Conservation (phyloP, 2,329 filamentous ascomycete species). For the Dichotomopilus funicola region DNA sequence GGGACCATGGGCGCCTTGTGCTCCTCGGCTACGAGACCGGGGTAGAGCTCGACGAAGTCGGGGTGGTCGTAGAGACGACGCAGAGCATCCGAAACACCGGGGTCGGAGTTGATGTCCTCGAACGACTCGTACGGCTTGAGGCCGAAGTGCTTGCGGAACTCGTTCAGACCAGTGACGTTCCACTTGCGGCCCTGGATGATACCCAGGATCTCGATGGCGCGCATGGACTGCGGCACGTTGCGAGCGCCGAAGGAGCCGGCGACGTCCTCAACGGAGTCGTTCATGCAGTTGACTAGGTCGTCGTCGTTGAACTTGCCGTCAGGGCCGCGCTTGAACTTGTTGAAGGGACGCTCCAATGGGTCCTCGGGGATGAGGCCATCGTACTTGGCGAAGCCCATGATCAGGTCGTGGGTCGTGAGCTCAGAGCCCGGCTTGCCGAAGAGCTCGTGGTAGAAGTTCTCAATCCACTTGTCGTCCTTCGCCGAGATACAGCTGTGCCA, state of each 20-base stretch:
- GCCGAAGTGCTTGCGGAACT: conserved; percentile 77
- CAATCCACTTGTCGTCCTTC: conserved; percentile 74
- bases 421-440: conserved; percentile 54
- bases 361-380: conserved; percentile 57
- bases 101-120: conserved; percentile 77
- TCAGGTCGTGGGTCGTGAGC: conserved; percentile 54
- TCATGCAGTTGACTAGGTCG: conserved; percentile 65
- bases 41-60: conserved; percentile 74
- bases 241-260: conserved; percentile 67
- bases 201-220: conserved; percentile 70
- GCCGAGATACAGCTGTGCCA: conserved; percentile 77
- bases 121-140: conserved; percentile 70
- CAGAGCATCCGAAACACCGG: conserved; percentile 59
- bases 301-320: conserved; percentile 70
- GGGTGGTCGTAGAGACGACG: conserved; percentile 68
- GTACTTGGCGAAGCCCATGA: conserved; percentile 56
- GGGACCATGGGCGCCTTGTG: conserved; percentile 67
- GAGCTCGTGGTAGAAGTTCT: conserved; percentile 58
- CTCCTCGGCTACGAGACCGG: conserved; percentile 69
- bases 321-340: conserved; percentile 53
- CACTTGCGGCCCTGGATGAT: conserved; percentile 72
- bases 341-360: conserved; percentile 63
- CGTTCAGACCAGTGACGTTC: conserved; percentile 73
- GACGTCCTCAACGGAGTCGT: conserved; percentile 66
- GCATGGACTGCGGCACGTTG: conserved; percentile 67